Conservation (phyloP, 2,329 filamentous ascomycete genomes). For the Chaetothyriales sp. region DNA sequence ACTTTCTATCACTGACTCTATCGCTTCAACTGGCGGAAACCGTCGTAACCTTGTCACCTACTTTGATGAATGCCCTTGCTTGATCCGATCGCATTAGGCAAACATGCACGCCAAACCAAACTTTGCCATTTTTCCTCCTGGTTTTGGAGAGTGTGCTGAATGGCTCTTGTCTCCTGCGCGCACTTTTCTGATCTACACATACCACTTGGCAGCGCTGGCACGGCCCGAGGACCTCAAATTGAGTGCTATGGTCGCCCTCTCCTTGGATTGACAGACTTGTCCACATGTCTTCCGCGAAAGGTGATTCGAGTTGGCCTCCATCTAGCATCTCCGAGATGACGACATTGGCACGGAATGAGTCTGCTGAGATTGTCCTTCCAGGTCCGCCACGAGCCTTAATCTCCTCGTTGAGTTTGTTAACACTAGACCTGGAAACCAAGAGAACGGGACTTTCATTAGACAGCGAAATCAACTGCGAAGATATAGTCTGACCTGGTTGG, state of each 20-base stretch:
- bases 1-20: slow-evolving; percentile 10
- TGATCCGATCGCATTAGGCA: slow-evolving; percentile 19
- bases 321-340: slow-evolving; percentile 44
- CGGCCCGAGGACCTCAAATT: slow-evolving; percentile 54
- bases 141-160: slow-evolving; percentile 82
- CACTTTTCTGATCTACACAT: slow-evolving; percentile 77
- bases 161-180: slow-evolving; percentile 65
- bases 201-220: slow-evolving; percentile 94
- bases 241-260: slow-evolving; percentile 2
- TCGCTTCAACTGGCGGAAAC: neutral
- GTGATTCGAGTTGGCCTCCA: slow-evolving; percentile 34
- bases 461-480: slow-evolving; percentile 52
- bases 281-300: slow-evolving; percentile 78
- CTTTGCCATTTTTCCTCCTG: slow-evolving; percentile 65
- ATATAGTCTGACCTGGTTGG: slow-evolving; percentile 40
- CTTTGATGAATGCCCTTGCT: neutral
- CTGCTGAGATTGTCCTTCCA: slow-evolving; percentile 48
- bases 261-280: slow-evolving; percentile 49
- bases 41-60: neutral
- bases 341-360: slow-evolving; percentile 81
- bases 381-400: slow-evolving; percentile 43
- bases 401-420: slow-evolving; percentile 60
- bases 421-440: slow-evolving; percentile 64
- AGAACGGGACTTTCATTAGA: slow-evolving; percentile 93
- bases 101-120: slow-evolving; percentile 76